phyloP scores from a whole-genome alignment of 2,329 filamentous ascomycete species.

The Epichloe aotearoae region DNA sequence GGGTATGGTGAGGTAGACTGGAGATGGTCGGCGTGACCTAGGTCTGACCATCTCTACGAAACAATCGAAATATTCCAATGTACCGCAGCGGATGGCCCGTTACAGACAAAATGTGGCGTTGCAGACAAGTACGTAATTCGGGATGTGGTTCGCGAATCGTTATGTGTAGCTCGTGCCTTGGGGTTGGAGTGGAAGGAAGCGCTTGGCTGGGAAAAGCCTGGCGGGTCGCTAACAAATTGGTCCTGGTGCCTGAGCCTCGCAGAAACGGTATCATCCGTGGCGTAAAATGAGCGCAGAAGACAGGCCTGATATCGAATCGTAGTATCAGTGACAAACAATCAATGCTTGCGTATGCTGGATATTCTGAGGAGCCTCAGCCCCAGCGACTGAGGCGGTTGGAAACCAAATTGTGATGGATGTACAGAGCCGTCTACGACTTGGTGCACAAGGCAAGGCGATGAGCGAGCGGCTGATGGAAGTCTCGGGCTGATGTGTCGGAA shows the following conservation, averaged over 20 bases:
- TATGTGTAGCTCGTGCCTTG: neutral
- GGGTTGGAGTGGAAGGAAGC: neutral
- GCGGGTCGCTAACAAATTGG: neutral
- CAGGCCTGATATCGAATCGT: neutral
- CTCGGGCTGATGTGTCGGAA: neutral
- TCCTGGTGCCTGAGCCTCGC: neutral
- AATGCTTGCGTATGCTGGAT: too few species aligned
- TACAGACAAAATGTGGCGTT: neutral
- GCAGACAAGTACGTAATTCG: neutral
- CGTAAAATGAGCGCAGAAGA: neutral
- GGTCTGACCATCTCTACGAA: constrained; percentile 18
- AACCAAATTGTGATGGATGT: neutral
- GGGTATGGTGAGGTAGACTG: constrained; percentile 27
- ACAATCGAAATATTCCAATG: neutral
- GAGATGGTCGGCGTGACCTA: constrained; percentile 30
- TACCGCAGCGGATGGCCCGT: neutral
- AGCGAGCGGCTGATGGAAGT: neutral
- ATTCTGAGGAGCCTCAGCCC: too few species aligned
- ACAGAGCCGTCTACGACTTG: neutral
- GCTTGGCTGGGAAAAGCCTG: neutral
- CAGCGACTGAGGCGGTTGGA: neutral
- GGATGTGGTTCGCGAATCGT: neutral
- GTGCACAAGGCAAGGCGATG: neutral
- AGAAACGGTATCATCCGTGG: neutral
- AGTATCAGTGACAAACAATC: neutral